phyloP scores from a whole-genome alignment of 2,329 filamentous ascomycete species.

The Aspergillus sp. region DNA sequence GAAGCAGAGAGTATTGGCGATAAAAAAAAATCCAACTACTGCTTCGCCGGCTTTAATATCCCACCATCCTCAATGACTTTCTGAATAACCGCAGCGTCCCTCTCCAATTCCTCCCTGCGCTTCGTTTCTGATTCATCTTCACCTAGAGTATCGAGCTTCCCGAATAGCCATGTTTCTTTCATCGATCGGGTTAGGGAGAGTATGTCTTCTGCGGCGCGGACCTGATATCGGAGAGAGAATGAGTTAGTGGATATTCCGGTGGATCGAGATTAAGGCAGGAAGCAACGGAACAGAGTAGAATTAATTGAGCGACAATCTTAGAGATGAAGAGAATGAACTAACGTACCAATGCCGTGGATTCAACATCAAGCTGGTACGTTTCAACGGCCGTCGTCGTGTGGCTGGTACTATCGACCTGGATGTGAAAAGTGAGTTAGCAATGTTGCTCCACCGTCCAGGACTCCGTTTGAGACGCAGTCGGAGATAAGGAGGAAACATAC shows the following conservation, averaged over 20 bases:
- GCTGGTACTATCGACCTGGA: conserved; percentile 51
- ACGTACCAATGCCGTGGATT: conserved; percentile 58
- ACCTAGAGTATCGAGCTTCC: conserved; percentile 60
- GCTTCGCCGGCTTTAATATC: conserved; percentile 23
- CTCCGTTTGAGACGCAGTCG: background rate
- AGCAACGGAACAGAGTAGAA: too few species aligned
- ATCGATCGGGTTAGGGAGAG: conserved; percentile 60
- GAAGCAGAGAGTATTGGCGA: too few species aligned
- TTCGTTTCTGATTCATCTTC: conserved; percentile 42
- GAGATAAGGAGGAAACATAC: conserved; percentile 32
- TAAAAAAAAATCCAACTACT: background rate
- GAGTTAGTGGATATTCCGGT: too few species aligned
- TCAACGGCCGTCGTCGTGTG: conserved; percentile 57
- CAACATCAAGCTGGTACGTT: conserved; percentile 59
- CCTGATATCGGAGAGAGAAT: conserved; percentile 35
- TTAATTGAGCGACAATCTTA: too few species aligned
- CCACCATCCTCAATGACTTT: conserved; percentile 40
- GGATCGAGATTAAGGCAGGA: too few species aligned
- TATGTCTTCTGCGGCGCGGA: conserved; percentile 63
- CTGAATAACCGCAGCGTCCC: conserved; percentile 48
- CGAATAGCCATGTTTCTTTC: conserved; percentile 68
- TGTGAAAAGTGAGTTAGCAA: background rate
- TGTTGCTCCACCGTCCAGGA: too few species aligned
- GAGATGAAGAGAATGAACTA: background rate
- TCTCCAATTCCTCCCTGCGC: conserved; percentile 47